Conservation (phyloP, 2,329 filamentous ascomycete genomes). For the Cryphonectria nitschkei region DNA sequence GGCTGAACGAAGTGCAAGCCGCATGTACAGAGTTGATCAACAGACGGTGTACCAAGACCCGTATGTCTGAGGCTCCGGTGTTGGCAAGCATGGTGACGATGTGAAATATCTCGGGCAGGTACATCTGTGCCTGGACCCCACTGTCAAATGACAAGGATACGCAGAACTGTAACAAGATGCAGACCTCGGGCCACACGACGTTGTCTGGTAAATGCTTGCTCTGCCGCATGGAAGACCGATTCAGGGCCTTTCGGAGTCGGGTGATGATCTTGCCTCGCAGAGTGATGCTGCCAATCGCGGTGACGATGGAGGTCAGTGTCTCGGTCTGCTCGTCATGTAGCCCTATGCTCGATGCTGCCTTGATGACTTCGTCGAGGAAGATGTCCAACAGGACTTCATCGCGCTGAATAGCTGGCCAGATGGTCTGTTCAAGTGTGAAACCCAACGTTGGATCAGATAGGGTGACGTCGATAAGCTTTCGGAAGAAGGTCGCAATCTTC, state of each 20-base stretch:
- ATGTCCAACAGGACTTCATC: conserved; percentile 70
- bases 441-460: conserved; percentile 62
- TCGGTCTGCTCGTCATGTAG: conserved; percentile 63
- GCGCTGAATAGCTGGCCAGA: conserved; percentile 67
- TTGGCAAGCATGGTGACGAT: conserved; percentile 73
- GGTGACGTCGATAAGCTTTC: conserved; percentile 69
- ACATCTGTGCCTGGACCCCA: conserved; percentile 68
- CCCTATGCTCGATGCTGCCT: conserved; percentile 61
- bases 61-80: conserved; percentile 61
- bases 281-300: conserved; percentile 67
- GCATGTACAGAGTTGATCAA: conserved; percentile 71
- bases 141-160: conserved; percentile 70
- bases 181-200: conserved; percentile 70
- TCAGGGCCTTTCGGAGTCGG: conserved; percentile 67
- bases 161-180: conserved; percentile 68
- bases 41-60: conserved; percentile 63
- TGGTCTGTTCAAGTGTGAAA: conserved; percentile 65
- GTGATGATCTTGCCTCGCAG: conserved; percentile 68
- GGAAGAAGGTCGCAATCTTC: conserved; percentile 64
- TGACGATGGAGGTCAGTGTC: conserved; percentile 63
- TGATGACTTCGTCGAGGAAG: conserved; percentile 69
- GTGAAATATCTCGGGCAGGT: conserved; percentile 71
- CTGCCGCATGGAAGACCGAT: conserved; percentile 68
- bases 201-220: conserved; percentile 69
- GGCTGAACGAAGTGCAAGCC: conserved; percentile 65